A percentile compares a stretch with the other conserved stretches of the same genome.
Evolutionary conservation across 2,329 filamentous ascomycete genomes (phyloP).

Genomic region (Microsporum ferrugineum): DNA sequence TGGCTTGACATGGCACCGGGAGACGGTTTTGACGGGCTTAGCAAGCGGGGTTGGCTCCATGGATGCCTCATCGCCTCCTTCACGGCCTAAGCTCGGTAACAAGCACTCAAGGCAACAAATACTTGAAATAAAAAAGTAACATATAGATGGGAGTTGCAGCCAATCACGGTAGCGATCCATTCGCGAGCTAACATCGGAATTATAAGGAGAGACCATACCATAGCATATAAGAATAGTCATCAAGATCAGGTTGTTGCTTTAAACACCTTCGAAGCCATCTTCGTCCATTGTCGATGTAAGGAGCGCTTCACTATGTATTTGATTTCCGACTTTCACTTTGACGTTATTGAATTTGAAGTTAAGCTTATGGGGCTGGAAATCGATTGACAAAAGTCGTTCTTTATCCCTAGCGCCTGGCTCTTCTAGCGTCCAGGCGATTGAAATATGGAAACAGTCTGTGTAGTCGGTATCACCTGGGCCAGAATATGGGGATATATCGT

Average conservation of each 20-base stretch:
- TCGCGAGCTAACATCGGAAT: too few relatives aligned
- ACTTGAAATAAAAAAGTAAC: too few relatives aligned
- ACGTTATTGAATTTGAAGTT: slow-evolving; percentile 47
- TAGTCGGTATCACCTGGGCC: slow-evolving; percentile 25
- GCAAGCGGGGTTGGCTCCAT: too few relatives aligned
- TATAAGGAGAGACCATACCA: too few relatives aligned
- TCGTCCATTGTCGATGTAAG: slow-evolving; percentile 10
- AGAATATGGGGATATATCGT: not conserved
- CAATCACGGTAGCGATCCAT: too few relatives aligned
- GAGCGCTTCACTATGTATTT: slow-evolving; percentile 37
- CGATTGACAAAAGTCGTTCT: slow-evolving; percentile 17
- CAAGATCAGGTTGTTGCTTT: not conserved
- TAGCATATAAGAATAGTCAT: too few relatives aligned
- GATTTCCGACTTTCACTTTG: slow-evolving; percentile 66
- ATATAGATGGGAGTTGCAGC: too few relatives aligned
- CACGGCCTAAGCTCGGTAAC: too few relatives aligned
- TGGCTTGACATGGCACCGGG: too few relatives aligned
- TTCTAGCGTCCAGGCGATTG: slow-evolving; percentile 70
- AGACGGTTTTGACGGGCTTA: too few relatives aligned
- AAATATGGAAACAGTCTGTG: slow-evolving; percentile 66
- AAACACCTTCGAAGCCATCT: slow-evolving; percentile 13
- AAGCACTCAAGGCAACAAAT: too few relatives aligned
- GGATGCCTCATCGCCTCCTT: too few relatives aligned
- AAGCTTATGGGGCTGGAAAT: slow-evolving; percentile 17
- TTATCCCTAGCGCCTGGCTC: slow-evolving; percentile 39